A percentile compares a stretch with the other conserved stretches of the same genome.
Conservation (phyloP, 2,329 filamentous ascomycete species). For the Diaporthe citri region DNA sequence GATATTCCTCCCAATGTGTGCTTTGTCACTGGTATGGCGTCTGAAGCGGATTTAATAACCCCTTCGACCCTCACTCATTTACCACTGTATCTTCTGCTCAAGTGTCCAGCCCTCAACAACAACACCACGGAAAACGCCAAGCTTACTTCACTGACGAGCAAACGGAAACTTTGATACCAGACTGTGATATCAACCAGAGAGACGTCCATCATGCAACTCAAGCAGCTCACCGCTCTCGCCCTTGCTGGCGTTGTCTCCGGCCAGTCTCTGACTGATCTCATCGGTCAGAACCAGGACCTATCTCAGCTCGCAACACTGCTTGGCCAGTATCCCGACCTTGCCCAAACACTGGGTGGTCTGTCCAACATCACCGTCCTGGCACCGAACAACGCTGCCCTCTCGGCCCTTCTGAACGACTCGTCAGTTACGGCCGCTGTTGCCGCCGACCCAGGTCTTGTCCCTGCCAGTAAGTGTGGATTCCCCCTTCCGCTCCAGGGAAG, state of each 20-base stretch:
- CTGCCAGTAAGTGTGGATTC: constrained; percentile 45
- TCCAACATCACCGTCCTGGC: constrained; percentile 70
- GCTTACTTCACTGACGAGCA: neutral
- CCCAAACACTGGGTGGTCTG: constrained; percentile 52
- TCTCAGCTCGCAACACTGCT: constrained; percentile 50
- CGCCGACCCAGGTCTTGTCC: constrained; percentile 44
- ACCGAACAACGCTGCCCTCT: constrained; percentile 65
- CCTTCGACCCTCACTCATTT: neutral
- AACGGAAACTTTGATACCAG: neutral
- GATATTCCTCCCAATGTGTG: neutral
- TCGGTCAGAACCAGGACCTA: constrained; percentile 43
- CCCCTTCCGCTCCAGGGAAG: neutral
- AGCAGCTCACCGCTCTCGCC: constrained; percentile 13
- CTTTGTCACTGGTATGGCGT: neutral
- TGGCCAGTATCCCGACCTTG: constrained; percentile 50
- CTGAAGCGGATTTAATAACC: constrained; percentile 14
- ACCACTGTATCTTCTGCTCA: accelerated
- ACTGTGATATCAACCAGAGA: neutral
- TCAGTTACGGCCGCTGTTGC: constrained; percentile 44
- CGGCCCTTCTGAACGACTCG: constrained; percentile 52
- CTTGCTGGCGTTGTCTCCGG: constrained; percentile 17
- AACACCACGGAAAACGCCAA: neutral
- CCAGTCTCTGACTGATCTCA: constrained; percentile 41
- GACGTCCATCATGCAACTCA: constrained; percentile 28
- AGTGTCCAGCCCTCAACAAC: too few relatives aligned